Base-by-base conservation (phyloP, 768 basidiomycete species). In the Lactifluus piperatus region DNA sequence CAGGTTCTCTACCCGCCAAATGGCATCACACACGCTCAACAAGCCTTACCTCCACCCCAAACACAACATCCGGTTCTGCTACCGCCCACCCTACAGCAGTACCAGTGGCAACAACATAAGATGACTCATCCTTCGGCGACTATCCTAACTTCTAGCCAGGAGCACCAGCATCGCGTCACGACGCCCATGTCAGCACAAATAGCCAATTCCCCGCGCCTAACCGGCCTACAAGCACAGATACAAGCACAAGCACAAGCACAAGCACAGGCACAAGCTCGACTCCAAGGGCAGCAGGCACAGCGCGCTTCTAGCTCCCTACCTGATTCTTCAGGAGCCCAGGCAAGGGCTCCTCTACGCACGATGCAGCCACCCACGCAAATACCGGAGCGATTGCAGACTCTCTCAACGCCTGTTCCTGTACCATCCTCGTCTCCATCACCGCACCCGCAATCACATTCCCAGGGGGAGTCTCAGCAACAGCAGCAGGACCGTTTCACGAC, bases 61-160 rank as follows among this genome's bases (percentile, higher is more conserved):
- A 29, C 36, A 16, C 29, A 14, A 34, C 6, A 29, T n/a, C 44
- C 54, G n/a, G n/a, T 26, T 10, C 41, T 9, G 18, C 30, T 8
- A n/a, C 56, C 56, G 26, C 18, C 22, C 43, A 27, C 56, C 5
- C 43, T 27, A 18, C 56, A 32, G 29, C 56, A 27, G 27, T 13
- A 50, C 24, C 56, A 32, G 13, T 41, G 44, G n/a, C 46, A 48
- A 18, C 54, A 37, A 13, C 57, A 36, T 6, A 50, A 51, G 11
- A 55, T 60, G 53, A 55, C 53, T 2, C 58, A 60, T 60, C 22
- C 58, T 2, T 27, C 52, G 3, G 27, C 39, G 8, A 34, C 58
- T 5, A 45, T 43, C 22, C 2, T 20, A 8, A 22, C 9, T 2
- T 24, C 39, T 1, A 34, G n/a, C 51, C 37, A 20, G 16, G 39